Conservation (phyloP, 2,329 filamentous ascomycete genomes). For the Emmonsiellopsis sp. region DNA sequence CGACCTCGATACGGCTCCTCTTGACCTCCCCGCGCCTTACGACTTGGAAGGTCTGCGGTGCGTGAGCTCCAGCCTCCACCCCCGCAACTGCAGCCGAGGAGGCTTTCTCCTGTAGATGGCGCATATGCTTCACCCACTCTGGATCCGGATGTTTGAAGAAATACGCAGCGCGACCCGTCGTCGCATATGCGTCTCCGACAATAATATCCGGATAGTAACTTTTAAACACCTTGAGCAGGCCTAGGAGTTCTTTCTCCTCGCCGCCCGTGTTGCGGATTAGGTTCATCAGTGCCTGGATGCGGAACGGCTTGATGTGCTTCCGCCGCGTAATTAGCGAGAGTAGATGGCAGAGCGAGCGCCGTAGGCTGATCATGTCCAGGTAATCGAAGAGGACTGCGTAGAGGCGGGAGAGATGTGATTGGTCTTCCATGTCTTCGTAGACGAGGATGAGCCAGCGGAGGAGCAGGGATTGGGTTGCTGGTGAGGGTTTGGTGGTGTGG, state of each 20-base stretch:
- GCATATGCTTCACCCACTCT: slow-evolving; percentile 62
- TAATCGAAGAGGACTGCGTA: slow-evolving; percentile 74
- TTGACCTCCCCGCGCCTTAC: slow-evolving; percentile 44
- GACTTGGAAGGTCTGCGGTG: slow-evolving; percentile 54
- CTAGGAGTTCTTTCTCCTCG: slow-evolving; percentile 64
- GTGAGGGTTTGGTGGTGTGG: slow-evolving; percentile 60
- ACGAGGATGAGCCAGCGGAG: slow-evolving; percentile 71
- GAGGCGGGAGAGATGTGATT: slow-evolving; percentile 53
- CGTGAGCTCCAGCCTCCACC: slow-evolving; percentile 5
- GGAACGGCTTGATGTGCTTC: slow-evolving; percentile 73
- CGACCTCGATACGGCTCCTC: slow-evolving; percentile 39
- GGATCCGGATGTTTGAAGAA: slow-evolving; percentile 57
- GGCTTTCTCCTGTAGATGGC: slow-evolving; percentile 54
- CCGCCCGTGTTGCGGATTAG: slow-evolving; percentile 42
- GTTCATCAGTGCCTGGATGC: slow-evolving; percentile 62
- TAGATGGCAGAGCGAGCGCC: slow-evolving; percentile 63
- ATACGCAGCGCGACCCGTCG: slow-evolving; percentile 23
- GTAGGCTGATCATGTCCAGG: slow-evolving; percentile 68
- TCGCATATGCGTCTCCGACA: slow-evolving; percentile 53
- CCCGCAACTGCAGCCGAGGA: slow-evolving; percentile 18
- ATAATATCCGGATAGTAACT: slow-evolving; percentile 88
- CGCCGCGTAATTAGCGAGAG: slow-evolving; percentile 69
- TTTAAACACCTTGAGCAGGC: slow-evolving; percentile 72
- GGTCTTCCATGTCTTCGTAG: slow-evolving; percentile 59
- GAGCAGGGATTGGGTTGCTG: slow-evolving; percentile 59